Evolutionary conservation across 2,329 filamentous ascomycete genomes (phyloP), one percentile per base, ranked within the genome.

Genomic region (Penicillium hesseltinei): DNA sequence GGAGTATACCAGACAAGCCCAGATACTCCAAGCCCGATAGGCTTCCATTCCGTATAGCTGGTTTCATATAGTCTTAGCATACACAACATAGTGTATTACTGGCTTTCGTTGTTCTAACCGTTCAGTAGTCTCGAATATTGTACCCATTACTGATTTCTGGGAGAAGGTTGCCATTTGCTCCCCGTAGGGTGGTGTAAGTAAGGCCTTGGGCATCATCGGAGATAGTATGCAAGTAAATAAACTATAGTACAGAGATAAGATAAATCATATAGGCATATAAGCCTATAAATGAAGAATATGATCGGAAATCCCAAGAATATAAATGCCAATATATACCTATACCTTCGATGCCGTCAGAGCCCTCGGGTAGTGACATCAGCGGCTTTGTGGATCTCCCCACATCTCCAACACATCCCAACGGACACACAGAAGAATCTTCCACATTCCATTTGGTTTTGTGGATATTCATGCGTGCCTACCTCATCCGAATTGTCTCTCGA

Each of bases 91-190:
- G 8, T 2, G 17, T 50, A 19, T n/a, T 27, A 21, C 29, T 2
- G 19, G 35, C 56, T 38, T 47, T 36, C 2, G 7, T 10, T 21
- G 13, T 21, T 8, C 71, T 57, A 86, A 97, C 92, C 94, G 89
- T 78, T 92, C 96, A 66, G 94, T 99, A 78, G 97, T 97, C 85
- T 99, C 94, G 75, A 99, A 99, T 69, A 92, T 96, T 58, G 93
- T 97, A 74, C 94, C 94, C 76, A 99, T 97, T 77, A 99, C 97
- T 83, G 96, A 92, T 74, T 92, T 92, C 79, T 92, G 90, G 72
- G 97, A 91, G 78, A 99, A 99, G 82, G 97, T 92, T 76, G 93
- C 94, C 93, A 99, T 97, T 13, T 55, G 56, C n/a, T 57, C 60
- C 6, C 62, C 62, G 3, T 40, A 45, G 17, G 56, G 47, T 15